A percentile compares a stretch with the other conserved stretches of the same genome.
Conservation (phyloP, 371 early-diverging fungal species). For the Haplosporangium sp. region DNA sequence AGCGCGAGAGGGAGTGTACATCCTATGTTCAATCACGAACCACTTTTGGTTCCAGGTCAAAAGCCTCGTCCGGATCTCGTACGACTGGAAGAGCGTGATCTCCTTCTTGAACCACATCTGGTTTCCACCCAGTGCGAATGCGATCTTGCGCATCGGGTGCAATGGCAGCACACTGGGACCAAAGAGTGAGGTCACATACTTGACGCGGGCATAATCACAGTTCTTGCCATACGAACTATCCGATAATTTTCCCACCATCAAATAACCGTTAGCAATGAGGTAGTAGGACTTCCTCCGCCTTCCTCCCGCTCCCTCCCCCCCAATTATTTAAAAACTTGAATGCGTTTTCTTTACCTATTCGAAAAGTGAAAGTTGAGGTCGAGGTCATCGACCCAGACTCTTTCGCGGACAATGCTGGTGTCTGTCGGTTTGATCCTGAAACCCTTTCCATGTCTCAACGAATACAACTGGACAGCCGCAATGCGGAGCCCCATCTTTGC, state of each 20-base stretch:
- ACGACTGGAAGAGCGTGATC: constrained; percentile 52
- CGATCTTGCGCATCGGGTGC: constrained; percentile 45
- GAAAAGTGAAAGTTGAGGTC: constrained; percentile 56
- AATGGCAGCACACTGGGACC: constrained; percentile 50
- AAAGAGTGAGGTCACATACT: constrained; percentile 51
- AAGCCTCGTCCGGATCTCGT: constrained; percentile 51
- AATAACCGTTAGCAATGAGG: too few relatives aligned
- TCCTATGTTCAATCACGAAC: constrained; percentile 52
- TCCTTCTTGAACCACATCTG: constrained; percentile 54
- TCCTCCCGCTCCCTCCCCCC: not conserved
- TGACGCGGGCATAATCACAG: constrained; percentile 53
- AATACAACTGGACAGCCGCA: constrained; percentile 43
- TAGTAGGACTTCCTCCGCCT: not conserved
- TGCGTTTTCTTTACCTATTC: constrained; percentile 28
- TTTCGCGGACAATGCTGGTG: constrained; percentile 46
- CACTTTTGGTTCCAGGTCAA: constrained; percentile 55
- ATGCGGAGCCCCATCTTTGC: constrained; percentile 53
- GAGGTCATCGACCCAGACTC: constrained; percentile 53
- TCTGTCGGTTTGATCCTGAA: constrained; percentile 54
- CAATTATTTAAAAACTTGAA: not conserved
- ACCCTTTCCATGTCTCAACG: constrained; percentile 29
- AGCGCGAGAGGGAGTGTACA: constrained; percentile 32
- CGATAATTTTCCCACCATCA: too few relatives aligned
- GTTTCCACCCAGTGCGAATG: constrained; percentile 49
- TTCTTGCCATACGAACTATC: constrained; percentile 52